Conservation (phyloP, 2,329 filamentous ascomycete species). For the Sporothrix protearum region DNA sequence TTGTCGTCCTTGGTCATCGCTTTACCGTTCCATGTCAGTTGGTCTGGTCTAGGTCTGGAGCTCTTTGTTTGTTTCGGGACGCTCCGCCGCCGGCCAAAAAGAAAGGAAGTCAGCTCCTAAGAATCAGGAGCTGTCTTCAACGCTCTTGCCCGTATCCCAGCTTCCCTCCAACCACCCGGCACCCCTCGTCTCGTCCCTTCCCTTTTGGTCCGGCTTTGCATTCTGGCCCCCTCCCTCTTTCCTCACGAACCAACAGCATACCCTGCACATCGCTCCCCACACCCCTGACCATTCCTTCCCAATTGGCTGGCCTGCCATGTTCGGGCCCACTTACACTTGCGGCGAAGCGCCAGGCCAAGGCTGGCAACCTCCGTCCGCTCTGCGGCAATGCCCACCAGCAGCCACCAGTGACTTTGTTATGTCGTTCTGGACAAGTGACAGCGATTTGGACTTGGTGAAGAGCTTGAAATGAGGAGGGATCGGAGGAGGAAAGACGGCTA, state of each 20-base stretch:
- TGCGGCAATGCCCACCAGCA: neutral
- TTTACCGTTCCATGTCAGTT: too few relatives aligned
- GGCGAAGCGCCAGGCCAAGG: constrained; percentile 14
- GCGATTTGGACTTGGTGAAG: neutral
- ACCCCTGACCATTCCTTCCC: neutral
- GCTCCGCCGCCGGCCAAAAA: too few relatives aligned
- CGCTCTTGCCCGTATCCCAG: too few relatives aligned
- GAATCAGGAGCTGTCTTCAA: too few relatives aligned
- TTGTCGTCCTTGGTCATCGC: neutral
- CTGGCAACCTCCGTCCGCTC: neutral
- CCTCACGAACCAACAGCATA: neutral
- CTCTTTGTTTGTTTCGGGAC: too few relatives aligned
- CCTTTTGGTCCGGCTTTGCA: neutral
- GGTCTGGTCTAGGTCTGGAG: too few relatives aligned
- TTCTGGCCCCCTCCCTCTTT: neutral
- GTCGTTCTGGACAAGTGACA: neutral
- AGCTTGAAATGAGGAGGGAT: neutral
- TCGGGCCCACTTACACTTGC: constrained; percentile 9
- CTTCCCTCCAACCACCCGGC: too few relatives aligned
- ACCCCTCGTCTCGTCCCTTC: neutral
- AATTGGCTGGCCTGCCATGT: neutral
- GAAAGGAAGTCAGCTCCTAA: too few relatives aligned
- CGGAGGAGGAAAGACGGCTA: neutral
- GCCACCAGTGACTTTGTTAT: too few relatives aligned
- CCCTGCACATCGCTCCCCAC: neutral